Evolutionary conservation across 208 protist genomes (phyloP), one percentile per base, ranked within the genome.

Genomic region (Wallacemonas sp.): DNA sequence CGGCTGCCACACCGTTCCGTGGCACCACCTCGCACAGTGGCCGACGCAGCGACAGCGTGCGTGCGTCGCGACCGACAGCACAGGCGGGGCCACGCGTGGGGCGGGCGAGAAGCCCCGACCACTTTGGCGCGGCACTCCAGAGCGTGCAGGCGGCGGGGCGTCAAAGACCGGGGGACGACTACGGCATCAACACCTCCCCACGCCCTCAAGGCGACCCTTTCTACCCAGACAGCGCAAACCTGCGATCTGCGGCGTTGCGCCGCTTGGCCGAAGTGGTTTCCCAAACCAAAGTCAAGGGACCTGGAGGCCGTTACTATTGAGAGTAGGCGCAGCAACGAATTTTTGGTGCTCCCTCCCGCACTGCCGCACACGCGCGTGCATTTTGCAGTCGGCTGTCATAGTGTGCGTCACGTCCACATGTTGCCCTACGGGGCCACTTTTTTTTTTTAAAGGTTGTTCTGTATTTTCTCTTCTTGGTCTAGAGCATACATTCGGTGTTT

Each of bases 191-290:
- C 14, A 20, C 31, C 10, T 59, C 52, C 22, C 32, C 52, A 59
- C 52, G 28, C 10, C 18, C 18, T 18, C 52, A 26, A 4, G n/a
- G n/a, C 16, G 31, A 7, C 52, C 10, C 52, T 25, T 5, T 7
- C n/a, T 59, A 66, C 44, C 57, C 46, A 45, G 25, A 74, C 78
- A 45, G 32, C 20, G 63, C 46, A 0, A 84, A 81, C 25, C 29
- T 78, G 65, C 70, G 77, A 26, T 63, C 77, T 0, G 63, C 71
- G 1, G 78, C 83, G 29, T 55, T 87, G 46, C 75, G 74, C 1
- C 76, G 82, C 18, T 62, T 91, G 16, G 78, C 84, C 18, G 82
- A 93, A 36, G 77, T 93, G 1, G 80, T 91, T 5, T 80, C 87
- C 16, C 67, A 76, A 49, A 89, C 87, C 42, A 83, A 82, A 26